Evolutionary conservation across 2,329 filamentous ascomycete species (phyloP), one percentile per base, ranked within the genome.

Genomic region (Xylariales sp.): DNA sequence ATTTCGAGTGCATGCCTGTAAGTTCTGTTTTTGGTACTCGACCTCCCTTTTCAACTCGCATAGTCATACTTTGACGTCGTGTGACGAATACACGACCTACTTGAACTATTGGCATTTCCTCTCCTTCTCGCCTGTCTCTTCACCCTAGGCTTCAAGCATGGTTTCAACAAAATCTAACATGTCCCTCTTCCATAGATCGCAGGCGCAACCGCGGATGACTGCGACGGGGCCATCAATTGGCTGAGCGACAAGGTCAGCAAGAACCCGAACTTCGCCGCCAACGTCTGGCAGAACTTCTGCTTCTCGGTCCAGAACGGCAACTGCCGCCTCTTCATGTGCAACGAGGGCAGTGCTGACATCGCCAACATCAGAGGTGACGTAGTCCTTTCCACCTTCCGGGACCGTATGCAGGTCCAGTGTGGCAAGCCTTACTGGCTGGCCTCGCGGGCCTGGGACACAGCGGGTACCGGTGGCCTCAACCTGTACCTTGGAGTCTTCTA

Each of bases 301-400:
- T 38, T 21, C 21, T 24, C 25, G 14, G 36, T 20, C 4, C 36
- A 38, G 24, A 6, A 12, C 4, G 36, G 36, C 9, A 8, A 3
- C 24, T 38, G 36, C 36, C 36, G 36, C 7, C 14, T 12, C 24
- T 38, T 38, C 24, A 5, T 29, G 15, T 38, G 36, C 36, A 25
- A 21, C 15, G 36, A 38, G 36, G 20, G n/a, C 33, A 9, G 10
- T 12, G 24, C 12, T 7, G 15, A 9, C 15, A 20, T 18, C 21
- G 4, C 10, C 15, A 5, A 27, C 10, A 5, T 19, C 15, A 18
- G 18, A 3, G 15, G 11, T 12, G 3, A 15, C 12, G n/a, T 27
- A 8, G n/a, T 8, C 24, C n/a, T 27, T n/a, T 8, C 24, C 8
- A 27, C 8, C 24, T 8, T 5, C 20, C 24, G 3, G 14, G 5